These are phyloP conservation scores for Luffa aegyptiaca DNA, from an alignment of 306 rosid genomes.

Conservation along the genomic window DNA sequence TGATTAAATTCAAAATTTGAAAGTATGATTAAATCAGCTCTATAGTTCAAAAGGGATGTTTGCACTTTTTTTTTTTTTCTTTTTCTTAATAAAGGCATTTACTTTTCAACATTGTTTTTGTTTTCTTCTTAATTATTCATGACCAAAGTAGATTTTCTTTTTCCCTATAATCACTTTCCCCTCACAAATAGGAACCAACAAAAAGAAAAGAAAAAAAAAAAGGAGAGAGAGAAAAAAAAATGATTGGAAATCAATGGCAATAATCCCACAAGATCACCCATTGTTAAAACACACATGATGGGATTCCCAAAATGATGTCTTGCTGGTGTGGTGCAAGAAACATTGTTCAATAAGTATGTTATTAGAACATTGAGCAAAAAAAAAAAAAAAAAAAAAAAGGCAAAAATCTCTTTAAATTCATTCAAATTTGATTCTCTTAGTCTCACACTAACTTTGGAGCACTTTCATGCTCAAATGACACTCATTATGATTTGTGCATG, in stretches of 20 bases:
- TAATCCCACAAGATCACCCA: slow-evolving; percentile 37
- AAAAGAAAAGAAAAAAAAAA: background rate
- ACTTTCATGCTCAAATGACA: background rate
- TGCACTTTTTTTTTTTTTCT: slow-evolving; percentile 10
- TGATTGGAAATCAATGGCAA: slow-evolving; percentile 52
- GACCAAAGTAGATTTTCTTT: slow-evolving; percentile 13
- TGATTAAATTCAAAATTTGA: too few species aligned
- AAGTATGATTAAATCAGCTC: too few species aligned
- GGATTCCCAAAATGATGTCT: slow-evolving; percentile 63
- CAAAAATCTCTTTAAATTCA: background rate
- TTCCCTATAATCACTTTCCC: background rate
- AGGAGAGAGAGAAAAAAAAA: slow-evolving; percentile 14
- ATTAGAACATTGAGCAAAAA: slow-evolving; percentile 4
- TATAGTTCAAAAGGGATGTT: background rate
- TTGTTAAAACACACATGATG: slow-evolving; percentile 51
- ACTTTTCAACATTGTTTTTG: slow-evolving; percentile 11
- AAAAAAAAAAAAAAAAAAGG: background rate
- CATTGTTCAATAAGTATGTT: slow-evolving; percentile 28
- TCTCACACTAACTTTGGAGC: background rate
- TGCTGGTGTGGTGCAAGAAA: slow-evolving; percentile 49
- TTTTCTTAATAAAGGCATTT: background rate
- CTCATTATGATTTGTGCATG: background rate
- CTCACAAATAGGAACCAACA: background rate
- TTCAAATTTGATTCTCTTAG: background rate
- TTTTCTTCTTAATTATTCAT: slow-evolving; percentile 22